Evolutionary conservation across 768 basidiomycete genomes (phyloP), one percentile per base, ranked within the genome.

Genomic region (Clitopilus hobsonii): DNA sequence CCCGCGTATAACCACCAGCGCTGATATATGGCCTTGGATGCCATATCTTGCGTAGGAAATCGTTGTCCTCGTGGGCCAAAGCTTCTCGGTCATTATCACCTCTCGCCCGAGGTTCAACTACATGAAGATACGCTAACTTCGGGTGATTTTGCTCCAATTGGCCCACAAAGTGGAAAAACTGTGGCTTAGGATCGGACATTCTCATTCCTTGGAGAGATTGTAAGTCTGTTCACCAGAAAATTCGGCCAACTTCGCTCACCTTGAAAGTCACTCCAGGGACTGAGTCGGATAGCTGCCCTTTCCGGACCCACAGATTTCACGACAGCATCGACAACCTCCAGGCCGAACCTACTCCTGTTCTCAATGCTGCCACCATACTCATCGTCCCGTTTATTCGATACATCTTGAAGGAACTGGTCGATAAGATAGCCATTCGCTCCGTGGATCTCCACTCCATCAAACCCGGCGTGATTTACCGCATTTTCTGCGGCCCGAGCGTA

Each of bases 311-410:
- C 67, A 1, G 78, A 77, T 0, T 73, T 63, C 2, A 68, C 70
- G 1, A 87, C 68, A 1, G 80, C 82, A 25, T 79, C 73, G 6
- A 82, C 63, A 32, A 86, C 70, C 56, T 85, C 83, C 6, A 85
- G 67, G 0, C 67, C 62, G 63, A 91, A 89, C 24, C 81, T 72
- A 1, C 75, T 70, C 4, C 89, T 72, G 53, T 79, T 80, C 64
- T 85, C 80, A 24, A 88, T 69, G 41, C 76, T 78, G 1, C 89
- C 89, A 0, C 89, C 89, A 65, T 85, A 91, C 38, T 75, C 69
- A 63, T 89, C 87, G 5, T 76, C 81, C 10, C 86, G 75, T 5
- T 74, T 61, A 65, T 89, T 88, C 26, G 71, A 71, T 16, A 72
- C 62, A 23, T 78, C 71, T 60, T 85, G 82, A 10, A 84, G 57